Evolutionary conservation across 495 filamentous ascomycete species (phyloP).

Genomic region (Chaetomium tenue): DNA sequence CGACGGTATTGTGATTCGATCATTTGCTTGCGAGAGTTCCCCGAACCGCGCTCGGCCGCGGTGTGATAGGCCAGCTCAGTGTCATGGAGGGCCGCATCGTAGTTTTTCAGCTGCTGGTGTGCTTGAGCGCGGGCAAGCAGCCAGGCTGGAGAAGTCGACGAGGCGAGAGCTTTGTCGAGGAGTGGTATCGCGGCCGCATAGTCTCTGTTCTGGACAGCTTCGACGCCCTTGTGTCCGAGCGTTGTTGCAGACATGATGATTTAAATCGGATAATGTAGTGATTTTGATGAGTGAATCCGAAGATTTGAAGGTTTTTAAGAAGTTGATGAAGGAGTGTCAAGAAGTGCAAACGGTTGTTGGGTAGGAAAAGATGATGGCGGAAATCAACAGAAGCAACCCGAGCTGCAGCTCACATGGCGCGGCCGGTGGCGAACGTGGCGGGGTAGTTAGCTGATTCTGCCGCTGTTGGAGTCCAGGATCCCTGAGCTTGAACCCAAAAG

Average conservation of each 20-base stretch:
- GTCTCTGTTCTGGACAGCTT: conserved; percentile 62
- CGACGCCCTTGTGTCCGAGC: conserved; percentile 42
- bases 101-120: conserved; percentile 59
- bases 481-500: neutral
- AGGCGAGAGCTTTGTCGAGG: conserved; percentile 72
- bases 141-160: conserved; percentile 72
- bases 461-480: neutral
- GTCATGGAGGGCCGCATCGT: conserved; percentile 66
- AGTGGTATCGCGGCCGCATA: conserved; percentile 65
- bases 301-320: too few species aligned
- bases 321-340: neutral
- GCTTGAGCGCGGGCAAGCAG: conserved; percentile 86
- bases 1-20: conserved; percentile 77
- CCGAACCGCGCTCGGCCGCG: conserved; percentile 62
- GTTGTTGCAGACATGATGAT: conserved; percentile 34
- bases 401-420: neutral
- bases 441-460: conserved; percentile 17
- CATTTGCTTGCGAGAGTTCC: conserved; percentile 70
- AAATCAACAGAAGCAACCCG: neutral
- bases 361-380: neutral
- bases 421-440: neutral
- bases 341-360: neutral
- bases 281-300: neutral
- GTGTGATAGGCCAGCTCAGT: conserved; percentile 72
- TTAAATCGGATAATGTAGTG: too few species aligned